Base-by-base conservation (phyloP, 1,284 basidiomycete species). In the Puccinia polysora region DNA sequence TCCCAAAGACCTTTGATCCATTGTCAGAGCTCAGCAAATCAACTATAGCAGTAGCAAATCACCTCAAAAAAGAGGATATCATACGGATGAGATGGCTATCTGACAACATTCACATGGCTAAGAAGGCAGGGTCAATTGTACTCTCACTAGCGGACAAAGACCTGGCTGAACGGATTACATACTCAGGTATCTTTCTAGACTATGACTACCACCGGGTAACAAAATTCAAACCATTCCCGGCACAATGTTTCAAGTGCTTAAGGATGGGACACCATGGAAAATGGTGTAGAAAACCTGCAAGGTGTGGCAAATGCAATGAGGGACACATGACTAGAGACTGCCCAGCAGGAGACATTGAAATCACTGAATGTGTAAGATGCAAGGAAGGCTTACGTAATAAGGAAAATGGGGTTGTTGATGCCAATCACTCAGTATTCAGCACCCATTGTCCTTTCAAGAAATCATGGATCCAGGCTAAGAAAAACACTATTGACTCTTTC, bases 181-280 rank as follows among this genome's bases (percentile, higher is more conserved):
- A 52, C 32, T 12, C 30, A 2, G 64, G 64, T 10, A 1, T 55
- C 1, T 67, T 38, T 52, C n/a, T 67, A 20, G 32, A 67, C 10
- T 67, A 56, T 23, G 38, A 67, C 25, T 56, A 32, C 14, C 53
- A 56, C 28, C 15, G 53, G 12, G 47, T 38, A 5, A 25, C 36
- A 1, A 43, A 58, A 10, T 67, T 53, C 38, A 56, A 53, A 14
- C 53, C 40, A 0, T 25, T 36, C 0, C 65, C 65, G 0, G 34
- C 65, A 8, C 34, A 56, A 47, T 67, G 65, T 20, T 67, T 58
- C 28, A 67, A 56, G 36, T 67, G 52, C 53, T 30, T 58, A 12
- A 30, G n/a, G 2, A 56, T 58, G 53, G 50, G 53, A 4, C 65
- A 67, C 20, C 43, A 40, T 34, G 40, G 53, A 14, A 14, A 32